Conservation (phyloP, 2,329 filamentous ascomycete genomes). For the Trichoderma citrinoviride region DNA sequence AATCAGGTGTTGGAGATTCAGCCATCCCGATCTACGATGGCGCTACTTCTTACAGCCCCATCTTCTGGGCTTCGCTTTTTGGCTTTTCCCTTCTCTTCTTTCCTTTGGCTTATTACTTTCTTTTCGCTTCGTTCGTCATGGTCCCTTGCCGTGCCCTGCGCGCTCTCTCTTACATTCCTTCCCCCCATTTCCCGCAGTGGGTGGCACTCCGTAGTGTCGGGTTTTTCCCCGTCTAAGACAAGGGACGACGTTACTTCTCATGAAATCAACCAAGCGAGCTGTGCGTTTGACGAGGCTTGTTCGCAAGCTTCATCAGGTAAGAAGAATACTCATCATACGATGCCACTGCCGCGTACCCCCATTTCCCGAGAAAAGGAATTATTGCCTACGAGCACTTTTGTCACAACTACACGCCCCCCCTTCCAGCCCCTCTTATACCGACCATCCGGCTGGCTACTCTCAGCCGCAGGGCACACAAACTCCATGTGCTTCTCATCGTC, state of each 20-base stretch:
- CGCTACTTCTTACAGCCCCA: conserved; percentile 2
- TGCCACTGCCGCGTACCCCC: background rate
- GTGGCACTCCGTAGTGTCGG: background rate
- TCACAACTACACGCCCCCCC: background rate
- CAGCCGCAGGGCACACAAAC: conserved; percentile 8
- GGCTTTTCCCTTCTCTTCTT: background rate
- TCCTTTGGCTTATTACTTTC: background rate
- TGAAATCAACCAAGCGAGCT: background rate
- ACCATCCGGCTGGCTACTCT: conserved; percentile 5
- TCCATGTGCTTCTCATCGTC: background rate
- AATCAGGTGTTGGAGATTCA: conserved; percentile 16
- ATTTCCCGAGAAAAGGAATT: background rate
- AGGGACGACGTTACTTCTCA: no score
- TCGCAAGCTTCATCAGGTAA: background rate
- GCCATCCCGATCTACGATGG: conserved; percentile 21
- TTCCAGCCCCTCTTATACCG: background rate
- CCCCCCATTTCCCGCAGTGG: background rate
- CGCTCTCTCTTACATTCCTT: background rate
- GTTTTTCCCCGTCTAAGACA: no score
- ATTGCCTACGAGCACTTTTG: no score
- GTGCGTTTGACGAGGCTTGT: background rate
- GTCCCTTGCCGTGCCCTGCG: background rate
- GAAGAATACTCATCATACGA: background rate
- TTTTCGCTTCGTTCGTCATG: background rate
- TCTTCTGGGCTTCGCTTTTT: background rate